phyloP scores from a whole-genome alignment of 768 basidiomycete genomes.

The Chlorophyllum brunneum region DNA sequence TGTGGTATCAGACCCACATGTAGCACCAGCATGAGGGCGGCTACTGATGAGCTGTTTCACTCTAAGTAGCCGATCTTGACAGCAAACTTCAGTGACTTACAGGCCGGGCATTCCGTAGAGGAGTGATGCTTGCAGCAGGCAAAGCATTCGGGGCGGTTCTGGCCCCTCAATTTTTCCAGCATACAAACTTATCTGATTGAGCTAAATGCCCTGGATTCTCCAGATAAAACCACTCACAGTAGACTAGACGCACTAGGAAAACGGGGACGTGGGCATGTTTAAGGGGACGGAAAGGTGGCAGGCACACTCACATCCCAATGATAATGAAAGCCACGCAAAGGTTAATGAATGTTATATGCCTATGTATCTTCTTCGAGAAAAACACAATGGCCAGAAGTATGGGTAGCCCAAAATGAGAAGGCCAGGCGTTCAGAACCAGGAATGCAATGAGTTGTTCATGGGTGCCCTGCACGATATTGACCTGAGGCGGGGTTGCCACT shows the following conservation, averaged over 20 bases:
- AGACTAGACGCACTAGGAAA: slow-evolving; percentile 34
- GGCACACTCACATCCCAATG: slow-evolving; percentile 38
- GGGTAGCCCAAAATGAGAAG: slow-evolving; percentile 47
- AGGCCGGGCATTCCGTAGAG: slow-evolving; percentile 46
- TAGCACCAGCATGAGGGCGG: slow-evolving; percentile 38
- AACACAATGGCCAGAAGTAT: slow-evolving; percentile 36
- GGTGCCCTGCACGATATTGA: slow-evolving; percentile 40
- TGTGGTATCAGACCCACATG: slow-evolving; percentile 26
- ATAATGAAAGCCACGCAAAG: slow-evolving; percentile 43
- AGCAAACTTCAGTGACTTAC: slow-evolving; percentile 22
- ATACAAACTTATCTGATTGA: slow-evolving; percentile 30
- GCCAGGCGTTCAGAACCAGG: slow-evolving; percentile 45
- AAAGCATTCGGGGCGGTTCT: slow-evolving; percentile 39
- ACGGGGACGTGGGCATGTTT: neutral
- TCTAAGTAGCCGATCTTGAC: neutral
- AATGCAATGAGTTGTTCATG: slow-evolving; percentile 36
- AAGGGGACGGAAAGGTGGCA: neutral
- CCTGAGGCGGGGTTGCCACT: slow-evolving; percentile 11
- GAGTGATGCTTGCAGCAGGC: slow-evolving; percentile 43
- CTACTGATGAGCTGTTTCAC: slow-evolving; percentile 32
- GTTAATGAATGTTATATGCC: slow-evolving; percentile 45
- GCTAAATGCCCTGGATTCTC: neutral
- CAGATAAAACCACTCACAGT: slow-evolving; percentile 24
- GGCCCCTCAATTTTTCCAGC: slow-evolving; percentile 37
- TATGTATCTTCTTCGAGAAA: slow-evolving; percentile 36